Evolutionary conservation across 2,329 filamentous ascomycete genomes (phyloP).

Genomic region (Diaporthe sp.): DNA sequence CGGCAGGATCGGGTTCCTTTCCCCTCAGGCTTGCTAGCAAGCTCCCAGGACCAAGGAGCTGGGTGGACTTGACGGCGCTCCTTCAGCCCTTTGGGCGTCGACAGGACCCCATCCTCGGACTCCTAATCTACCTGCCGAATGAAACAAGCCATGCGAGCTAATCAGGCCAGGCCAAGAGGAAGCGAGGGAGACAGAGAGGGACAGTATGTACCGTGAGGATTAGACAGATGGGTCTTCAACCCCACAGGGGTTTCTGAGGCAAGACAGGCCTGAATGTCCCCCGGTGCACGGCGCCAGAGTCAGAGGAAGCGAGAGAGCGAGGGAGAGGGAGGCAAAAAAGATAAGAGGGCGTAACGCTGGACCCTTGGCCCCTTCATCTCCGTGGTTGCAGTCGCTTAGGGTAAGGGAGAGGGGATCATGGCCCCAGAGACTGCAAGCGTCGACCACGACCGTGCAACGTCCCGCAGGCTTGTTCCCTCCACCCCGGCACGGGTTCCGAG

Average conservation of each 20-base stretch:
- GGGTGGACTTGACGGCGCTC: constrained; percentile 12
- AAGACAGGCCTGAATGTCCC: not conserved
- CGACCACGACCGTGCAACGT: constrained; percentile 3
- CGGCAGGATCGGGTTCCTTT: not conserved
- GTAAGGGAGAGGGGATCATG: not conserved
- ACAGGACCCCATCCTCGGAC: not conserved
- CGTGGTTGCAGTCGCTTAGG: constrained; percentile 24
- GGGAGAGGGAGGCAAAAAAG: not conserved
- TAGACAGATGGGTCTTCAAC: constrained; percentile 1
- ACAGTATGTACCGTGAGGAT: too few species aligned
- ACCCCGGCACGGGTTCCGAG: constrained; percentile 20
- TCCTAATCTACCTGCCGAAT: constrained; percentile 19
- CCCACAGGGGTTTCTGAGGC: constrained; percentile 24
- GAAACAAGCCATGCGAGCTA: constrained; percentile 29
- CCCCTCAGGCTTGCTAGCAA: not conserved
- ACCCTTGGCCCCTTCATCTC: constrained; percentile 32
- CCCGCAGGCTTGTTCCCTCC: constrained; percentile 23
- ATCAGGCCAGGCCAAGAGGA: not conserved
- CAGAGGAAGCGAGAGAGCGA: constrained; percentile 9
- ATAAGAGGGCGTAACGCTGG: constrained; percentile 27
- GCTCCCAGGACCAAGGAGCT: constrained; percentile 30
- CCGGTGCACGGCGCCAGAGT: not conserved
- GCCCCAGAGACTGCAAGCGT: not conserved
- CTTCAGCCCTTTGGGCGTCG: constrained; percentile 8
- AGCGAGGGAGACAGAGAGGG: not conserved